Percentiles rank a stretch among this genome's conserved stretches.
Conservation (phyloP, 257 asterid genomes). For the Primulina eburnea region DNA sequence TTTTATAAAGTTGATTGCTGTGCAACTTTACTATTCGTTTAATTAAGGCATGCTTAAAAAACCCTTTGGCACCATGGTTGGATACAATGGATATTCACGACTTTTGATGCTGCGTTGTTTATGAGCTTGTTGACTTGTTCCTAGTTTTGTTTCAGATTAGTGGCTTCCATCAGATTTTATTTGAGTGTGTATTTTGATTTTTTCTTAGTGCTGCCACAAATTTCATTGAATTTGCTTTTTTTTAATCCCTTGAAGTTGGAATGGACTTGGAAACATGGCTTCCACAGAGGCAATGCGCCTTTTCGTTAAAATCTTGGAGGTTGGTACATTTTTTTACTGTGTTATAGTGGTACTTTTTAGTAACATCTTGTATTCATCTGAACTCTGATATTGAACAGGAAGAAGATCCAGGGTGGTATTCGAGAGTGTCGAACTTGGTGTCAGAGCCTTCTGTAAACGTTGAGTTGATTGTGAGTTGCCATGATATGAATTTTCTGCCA, state of each 20-base stretch:
- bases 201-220: not conserved
- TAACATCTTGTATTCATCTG: constrained; percentile 12
- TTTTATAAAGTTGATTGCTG: not conserved
- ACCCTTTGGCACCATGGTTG: not conserved
- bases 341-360: constrained; percentile 15
- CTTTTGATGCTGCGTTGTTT: not conserved
- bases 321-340: constrained; percentile 31
- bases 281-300: constrained; percentile 98
- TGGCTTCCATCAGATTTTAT: not conserved
- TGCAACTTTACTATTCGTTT: not conserved
- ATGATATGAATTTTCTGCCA: constrained; percentile 13
- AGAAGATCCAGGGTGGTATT: constrained; percentile 98
- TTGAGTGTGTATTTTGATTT: not conserved
- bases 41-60: not conserved
- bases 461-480: constrained; percentile 69
- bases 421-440: constrained; percentile 68
- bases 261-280: constrained; percentile 83
- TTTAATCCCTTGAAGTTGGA: constrained; percentile 64
- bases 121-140: not conserved
- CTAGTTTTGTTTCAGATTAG: not conserved
- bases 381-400: constrained; percentile 49
- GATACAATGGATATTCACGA: not conserved
- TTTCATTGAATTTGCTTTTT: constrained; percentile 18
- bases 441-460: constrained; percentile 68
- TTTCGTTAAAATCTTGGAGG: constrained; percentile 97